phyloP scores from a whole-genome alignment of 2,329 filamentous ascomycete genomes.

The Amylocarpus encephaloides region DNA sequence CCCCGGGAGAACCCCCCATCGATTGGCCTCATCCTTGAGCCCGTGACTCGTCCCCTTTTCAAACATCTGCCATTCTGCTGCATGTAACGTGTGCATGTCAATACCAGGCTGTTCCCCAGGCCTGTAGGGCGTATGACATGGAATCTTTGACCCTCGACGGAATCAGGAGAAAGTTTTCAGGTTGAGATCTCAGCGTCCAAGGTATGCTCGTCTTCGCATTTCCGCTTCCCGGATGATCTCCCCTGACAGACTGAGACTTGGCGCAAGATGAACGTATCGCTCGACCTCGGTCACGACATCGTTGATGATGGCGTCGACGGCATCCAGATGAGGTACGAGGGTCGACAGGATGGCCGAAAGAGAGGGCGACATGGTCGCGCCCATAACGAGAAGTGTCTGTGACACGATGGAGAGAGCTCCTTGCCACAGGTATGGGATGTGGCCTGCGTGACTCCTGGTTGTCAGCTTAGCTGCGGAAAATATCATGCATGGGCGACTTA shows the following conservation, averaged over 20 bases:
- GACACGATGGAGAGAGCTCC: slow-evolving; percentile 77
- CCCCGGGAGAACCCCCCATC: background rate
- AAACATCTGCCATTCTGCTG: background rate
- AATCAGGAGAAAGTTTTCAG: background rate
- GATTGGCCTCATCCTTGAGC: too few relatives aligned
- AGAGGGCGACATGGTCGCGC: slow-evolving; percentile 71
- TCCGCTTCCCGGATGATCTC: slow-evolving; percentile 79
- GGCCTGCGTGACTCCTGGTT: slow-evolving; percentile 61
- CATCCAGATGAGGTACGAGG: slow-evolving; percentile 49
- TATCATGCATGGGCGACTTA: slow-evolving; percentile 38
- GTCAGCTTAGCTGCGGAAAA: slow-evolving; percentile 10
- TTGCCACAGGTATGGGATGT: slow-evolving; percentile 83
- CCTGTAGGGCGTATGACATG: background rate
- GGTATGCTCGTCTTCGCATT: slow-evolving; percentile 58
- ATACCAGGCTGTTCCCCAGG: background rate
- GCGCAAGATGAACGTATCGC: slow-evolving; percentile 66
- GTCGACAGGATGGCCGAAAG: slow-evolving; percentile 58
- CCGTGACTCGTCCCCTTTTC: too few relatives aligned
- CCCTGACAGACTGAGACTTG: slow-evolving; percentile 67
- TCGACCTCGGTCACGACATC: slow-evolving; percentile 72
- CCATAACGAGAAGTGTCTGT: slow-evolving; percentile 77
- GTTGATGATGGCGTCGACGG: slow-evolving; percentile 70
- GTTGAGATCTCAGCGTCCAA: slow-evolving; percentile 32
- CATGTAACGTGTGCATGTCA: background rate
- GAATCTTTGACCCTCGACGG: too few relatives aligned